These are phyloP conservation scores for Naganishia vishniacii DNA, from an alignment of 768 basidiomycete species.

Conservation along the genomic window DNA sequence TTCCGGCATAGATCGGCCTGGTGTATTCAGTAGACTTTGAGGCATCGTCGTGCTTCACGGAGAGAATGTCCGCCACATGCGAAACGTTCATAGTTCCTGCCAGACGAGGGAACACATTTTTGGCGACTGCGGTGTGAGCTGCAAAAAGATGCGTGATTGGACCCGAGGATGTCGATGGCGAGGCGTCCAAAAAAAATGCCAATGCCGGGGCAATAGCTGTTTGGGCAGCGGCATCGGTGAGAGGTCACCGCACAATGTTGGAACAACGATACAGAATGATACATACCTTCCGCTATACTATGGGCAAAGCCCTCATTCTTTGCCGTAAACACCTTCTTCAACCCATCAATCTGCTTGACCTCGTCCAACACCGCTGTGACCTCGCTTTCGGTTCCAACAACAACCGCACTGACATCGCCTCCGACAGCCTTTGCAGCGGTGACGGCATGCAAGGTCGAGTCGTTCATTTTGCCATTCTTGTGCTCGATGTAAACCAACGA, in stretches of 20 bases:
- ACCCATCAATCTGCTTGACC: conserved; percentile 60
- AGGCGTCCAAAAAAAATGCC: conserved; percentile 63
- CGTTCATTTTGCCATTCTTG: conserved; percentile 69
- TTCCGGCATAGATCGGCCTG: conserved; percentile 95
- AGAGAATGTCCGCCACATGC: conserved; percentile 84
- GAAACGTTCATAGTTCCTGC: conserved; percentile 84
- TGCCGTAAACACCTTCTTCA: conserved; percentile 47
- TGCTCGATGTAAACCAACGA: conserved; percentile 83
- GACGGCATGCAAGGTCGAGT: conserved; percentile 79
- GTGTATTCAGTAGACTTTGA: conserved; percentile 65
- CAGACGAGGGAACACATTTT: conserved; percentile 86
- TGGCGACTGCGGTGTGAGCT: conserved; percentile 83
- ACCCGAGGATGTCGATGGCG: conserved; percentile 41
- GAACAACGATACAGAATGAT: conserved; percentile 15
- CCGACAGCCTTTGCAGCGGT: conserved; percentile 75
- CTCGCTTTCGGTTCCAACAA: conserved; percentile 50
- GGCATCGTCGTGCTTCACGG: conserved; percentile 65
- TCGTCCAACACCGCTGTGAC: conserved; percentile 63
- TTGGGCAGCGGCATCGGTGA: conserved; percentile 62
- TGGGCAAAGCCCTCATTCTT: conserved; percentile 39
- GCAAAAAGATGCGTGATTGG: conserved; percentile 83
- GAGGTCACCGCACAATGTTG: conserved; percentile 54
- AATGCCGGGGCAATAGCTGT: conserved; percentile 74
- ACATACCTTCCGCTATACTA: conserved; percentile 43
- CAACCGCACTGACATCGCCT: conserved; percentile 61